These are phyloP conservation scores for Ogataea dorogensis DNA, from an alignment of 805 yeast genomes.

Conservation along the genomic window DNA sequence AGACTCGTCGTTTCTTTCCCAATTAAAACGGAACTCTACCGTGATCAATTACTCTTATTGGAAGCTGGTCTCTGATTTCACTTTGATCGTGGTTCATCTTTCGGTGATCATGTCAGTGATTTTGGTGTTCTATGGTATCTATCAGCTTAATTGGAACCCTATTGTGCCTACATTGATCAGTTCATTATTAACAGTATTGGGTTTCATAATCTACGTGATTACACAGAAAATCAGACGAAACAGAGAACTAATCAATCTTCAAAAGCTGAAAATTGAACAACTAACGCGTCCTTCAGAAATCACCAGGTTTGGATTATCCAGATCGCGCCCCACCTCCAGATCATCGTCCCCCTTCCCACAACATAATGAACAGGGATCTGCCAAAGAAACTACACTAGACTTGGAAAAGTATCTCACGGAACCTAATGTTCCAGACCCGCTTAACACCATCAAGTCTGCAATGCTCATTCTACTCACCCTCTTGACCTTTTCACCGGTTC, in stretches of 20 bases:
- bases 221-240: slow-evolving; percentile 31
- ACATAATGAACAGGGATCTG: slow-evolving; percentile 2
- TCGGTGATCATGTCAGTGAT: slow-evolving; percentile 62
- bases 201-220: slow-evolving; percentile 34
- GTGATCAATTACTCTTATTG: slow-evolving; percentile 64
- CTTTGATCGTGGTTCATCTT: slow-evolving; percentile 64
- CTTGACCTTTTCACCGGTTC: slow-evolving; percentile 81
- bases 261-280: slow-evolving; percentile 30
- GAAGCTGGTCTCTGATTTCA: slow-evolving; percentile 68
- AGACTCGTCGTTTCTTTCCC: slow-evolving; percentile 76
- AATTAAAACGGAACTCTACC: slow-evolving; percentile 71
- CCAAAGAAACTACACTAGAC: slow-evolving; percentile 12
- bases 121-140: slow-evolving; percentile 64
- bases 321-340: slow-evolving; percentile 25
- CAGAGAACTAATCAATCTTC: slow-evolving; percentile 30
- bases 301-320: slow-evolving; percentile 18
- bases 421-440: slow-evolving; percentile 29
- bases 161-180: slow-evolving; percentile 38
- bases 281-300: slow-evolving; percentile 20
- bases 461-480: slow-evolving; percentile 66
- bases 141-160: slow-evolving; percentile 51
- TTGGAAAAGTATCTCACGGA: slow-evolving; percentile 27
- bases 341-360: slow-evolving; percentile 25
- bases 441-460: slow-evolving; percentile 57
- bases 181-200: slow-evolving; percentile 35